phyloP scores from a whole-genome alignment of 352 stramenopile species.

The Pythium aquatile region DNA sequence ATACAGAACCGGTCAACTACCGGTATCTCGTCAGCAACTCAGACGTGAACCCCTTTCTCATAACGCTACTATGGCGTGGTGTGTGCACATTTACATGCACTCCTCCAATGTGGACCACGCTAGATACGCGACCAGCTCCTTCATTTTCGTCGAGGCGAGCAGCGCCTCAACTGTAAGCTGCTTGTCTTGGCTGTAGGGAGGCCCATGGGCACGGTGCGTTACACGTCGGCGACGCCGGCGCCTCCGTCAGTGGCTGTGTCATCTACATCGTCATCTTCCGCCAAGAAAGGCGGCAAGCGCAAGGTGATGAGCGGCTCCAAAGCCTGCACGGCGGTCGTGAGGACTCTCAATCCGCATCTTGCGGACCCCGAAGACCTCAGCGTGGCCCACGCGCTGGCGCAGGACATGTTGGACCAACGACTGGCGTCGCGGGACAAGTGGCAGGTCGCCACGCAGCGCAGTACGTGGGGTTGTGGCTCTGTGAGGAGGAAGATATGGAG shows the following conservation, averaged over 20 bases:
- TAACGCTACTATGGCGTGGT: neutral
- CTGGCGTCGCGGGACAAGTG: conserved; percentile 32
- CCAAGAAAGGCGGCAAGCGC: conserved; percentile 22
- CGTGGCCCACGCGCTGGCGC: conserved; percentile 17
- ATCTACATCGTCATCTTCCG: conserved; percentile 8
- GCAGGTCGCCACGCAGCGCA: conserved; percentile 34
- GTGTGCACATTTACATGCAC: too few species aligned
- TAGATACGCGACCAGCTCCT: neutral
- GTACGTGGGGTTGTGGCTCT: conserved; percentile 17
- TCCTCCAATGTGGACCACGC: neutral
- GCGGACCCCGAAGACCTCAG: conserved; percentile 23
- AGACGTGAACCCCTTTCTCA: neutral
- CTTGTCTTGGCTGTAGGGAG: neutral
- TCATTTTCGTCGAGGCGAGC: neutral
- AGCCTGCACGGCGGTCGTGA: neutral
- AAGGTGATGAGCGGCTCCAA: conserved; percentile 8
- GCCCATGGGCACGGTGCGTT: conserved; percentile 22
- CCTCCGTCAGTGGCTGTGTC: neutral
- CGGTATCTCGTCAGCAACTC: conserved; percentile 2
- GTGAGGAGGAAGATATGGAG: too few species aligned
- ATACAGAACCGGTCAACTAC: neutral
- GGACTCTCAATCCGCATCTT: neutral
- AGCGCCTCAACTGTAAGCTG: neutral
- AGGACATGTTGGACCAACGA: conserved; percentile 24
- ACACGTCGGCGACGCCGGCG: conserved; percentile 16